These are phyloP conservation scores for Dysphania ambrosioides DNA, from an alignment of 148 eudicot species.

Conservation along the genomic window DNA sequence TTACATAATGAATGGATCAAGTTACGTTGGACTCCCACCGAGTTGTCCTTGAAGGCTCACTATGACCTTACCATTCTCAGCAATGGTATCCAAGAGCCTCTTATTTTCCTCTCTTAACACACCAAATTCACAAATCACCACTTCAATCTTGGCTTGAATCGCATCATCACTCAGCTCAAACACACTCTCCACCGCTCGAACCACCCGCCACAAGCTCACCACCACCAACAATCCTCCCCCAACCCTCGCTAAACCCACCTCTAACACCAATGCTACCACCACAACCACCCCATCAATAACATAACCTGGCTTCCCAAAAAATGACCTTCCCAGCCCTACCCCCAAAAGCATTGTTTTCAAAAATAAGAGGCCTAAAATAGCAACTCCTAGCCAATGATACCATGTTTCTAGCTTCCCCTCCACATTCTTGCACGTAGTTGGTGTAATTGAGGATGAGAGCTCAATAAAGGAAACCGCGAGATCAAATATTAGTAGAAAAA, in stretches of 20 bases:
- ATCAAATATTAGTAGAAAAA: conserved; percentile 38
- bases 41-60: conserved; percentile 9
- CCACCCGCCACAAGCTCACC: conserved; percentile 51
- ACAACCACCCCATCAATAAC: conserved; percentile 42
- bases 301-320: conserved; percentile 35
- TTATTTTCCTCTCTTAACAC: conserved; percentile 32
- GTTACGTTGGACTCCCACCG: not conserved
- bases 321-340: conserved; percentile 35
- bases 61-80: conserved; percentile 9
- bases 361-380: conserved; percentile 32
- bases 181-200: conserved; percentile 46
- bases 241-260: conserved; percentile 28
- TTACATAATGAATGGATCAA: no score
- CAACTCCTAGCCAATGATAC: conserved; percentile 45
- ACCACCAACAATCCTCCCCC: conserved; percentile 50
- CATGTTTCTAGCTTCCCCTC: conserved; percentile 20
- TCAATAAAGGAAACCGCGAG: conserved; percentile 31
- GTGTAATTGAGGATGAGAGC: conserved; percentile 32
- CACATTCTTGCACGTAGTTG: conserved; percentile 9
- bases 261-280: conserved; percentile 39
- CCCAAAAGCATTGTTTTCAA: conserved; percentile 24
- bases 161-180: conserved; percentile 49
- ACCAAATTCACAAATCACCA: conserved; percentile 32
- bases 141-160: conserved; percentile 42
- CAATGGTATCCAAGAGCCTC: conserved; percentile 21